Evolutionary conservation across 2,329 filamentous ascomycete species (phyloP).

Genomic region (Scopulariopsis brevicaulis): DNA sequence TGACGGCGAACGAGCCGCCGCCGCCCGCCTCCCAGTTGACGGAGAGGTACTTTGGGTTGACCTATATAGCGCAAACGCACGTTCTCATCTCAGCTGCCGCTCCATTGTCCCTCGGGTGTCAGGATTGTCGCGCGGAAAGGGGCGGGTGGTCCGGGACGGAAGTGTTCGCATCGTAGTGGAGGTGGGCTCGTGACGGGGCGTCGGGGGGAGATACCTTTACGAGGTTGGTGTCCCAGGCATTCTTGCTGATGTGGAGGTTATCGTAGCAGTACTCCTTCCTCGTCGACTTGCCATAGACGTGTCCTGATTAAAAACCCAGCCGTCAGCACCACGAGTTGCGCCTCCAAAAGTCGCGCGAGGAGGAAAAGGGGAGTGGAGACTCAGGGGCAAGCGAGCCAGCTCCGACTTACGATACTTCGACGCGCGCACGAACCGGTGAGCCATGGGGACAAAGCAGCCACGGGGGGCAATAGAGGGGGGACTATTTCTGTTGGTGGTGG

Average conservation of each 20-base stretch:
- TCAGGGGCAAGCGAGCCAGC: conserved; percentile 1
- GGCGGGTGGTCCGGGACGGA: neutral
- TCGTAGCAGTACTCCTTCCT: conserved; percentile 98
- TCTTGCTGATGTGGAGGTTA: conserved; percentile 91
- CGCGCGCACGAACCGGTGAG: conserved; percentile 55
- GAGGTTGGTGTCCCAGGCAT: conserved; percentile 98
- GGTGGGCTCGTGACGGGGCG: neutral
- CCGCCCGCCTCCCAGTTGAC: conserved; percentile 98
- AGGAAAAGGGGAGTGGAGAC: neutral
- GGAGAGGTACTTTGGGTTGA: conserved; percentile 87
- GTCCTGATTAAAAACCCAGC: conserved; percentile 47
- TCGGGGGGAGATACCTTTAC: conserved; percentile 69
- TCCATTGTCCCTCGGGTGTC: neutral
- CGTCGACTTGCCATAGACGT: conserved; percentile 93
- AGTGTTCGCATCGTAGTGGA: neutral
- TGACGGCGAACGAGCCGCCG: conserved; percentile 92
- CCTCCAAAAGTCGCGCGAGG: neutral
- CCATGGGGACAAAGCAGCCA: conserved; percentile 24
- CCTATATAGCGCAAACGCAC: conserved; percentile 36
- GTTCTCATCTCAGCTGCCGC: neutral
- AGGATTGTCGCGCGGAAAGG: neutral
- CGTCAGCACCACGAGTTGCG: conserved; percentile 14
- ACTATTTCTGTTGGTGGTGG: too few relatives aligned
- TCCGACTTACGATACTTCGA: conserved; percentile 54
- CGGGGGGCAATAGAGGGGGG: conserved; percentile 3